Conservation (phyloP, 345 rosid genomes). For the Draba incana region DNA sequence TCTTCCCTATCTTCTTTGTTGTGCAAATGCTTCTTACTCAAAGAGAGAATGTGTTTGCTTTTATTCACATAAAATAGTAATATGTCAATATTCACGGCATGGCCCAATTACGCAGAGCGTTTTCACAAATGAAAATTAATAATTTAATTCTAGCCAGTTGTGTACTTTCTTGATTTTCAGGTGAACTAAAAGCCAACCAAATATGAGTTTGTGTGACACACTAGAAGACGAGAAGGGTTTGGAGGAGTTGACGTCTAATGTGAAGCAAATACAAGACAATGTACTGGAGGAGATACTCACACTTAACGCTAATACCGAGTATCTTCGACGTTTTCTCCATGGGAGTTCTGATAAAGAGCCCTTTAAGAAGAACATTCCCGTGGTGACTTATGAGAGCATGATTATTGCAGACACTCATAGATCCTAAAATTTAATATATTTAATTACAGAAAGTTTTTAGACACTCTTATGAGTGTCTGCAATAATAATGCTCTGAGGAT, state of each 20-base stretch:
- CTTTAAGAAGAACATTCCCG: slow-evolving; percentile 60
- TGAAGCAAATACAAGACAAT: slow-evolving; percentile 42
- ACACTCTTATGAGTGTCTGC: too few species aligned
- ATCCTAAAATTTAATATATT: too few species aligned
- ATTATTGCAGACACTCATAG: too few species aligned
- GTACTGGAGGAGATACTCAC: slow-evolving; percentile 51
- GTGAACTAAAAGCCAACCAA: slow-evolving; percentile 12
- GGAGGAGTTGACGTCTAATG: slow-evolving; percentile 24
- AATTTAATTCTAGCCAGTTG: not conserved
- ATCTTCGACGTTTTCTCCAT: slow-evolving; percentile 33
- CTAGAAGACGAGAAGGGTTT: slow-evolving; percentile 4
- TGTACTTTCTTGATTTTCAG: not conserved
- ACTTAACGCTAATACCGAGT: slow-evolving; percentile 38
- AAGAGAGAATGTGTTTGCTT: slow-evolving; percentile 6
- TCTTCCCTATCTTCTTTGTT: too few species aligned
- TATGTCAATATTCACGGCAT: not conserved
- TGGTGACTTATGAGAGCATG: slow-evolving; percentile 60
- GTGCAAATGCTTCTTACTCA: too few species aligned
- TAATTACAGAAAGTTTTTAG: too few species aligned
- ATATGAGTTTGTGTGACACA: slow-evolving; percentile 11
- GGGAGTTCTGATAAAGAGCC: slow-evolving; percentile 45
- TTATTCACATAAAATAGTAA: not conserved
- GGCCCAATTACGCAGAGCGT: too few species aligned
- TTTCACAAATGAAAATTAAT: too few species aligned
- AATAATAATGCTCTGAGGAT: too few species aligned